Evolutionary conservation across 163 green algal species (phyloP).

Genomic region (Scenedesmus sp.): DNA sequence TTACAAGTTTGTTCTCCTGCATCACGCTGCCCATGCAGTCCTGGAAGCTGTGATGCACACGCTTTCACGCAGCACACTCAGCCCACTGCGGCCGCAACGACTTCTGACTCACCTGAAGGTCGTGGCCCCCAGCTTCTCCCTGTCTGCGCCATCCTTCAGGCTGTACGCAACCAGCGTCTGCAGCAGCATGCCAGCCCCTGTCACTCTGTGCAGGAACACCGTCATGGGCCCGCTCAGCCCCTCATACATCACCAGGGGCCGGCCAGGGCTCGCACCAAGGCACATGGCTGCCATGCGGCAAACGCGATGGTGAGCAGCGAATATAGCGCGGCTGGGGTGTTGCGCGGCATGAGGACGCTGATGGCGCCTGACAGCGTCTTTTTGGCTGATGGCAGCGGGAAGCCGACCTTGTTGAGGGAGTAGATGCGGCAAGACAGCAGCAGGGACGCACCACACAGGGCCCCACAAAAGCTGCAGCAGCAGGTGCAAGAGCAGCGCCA

Average conservation of each 20-base stretch:
- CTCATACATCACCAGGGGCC: constrained; percentile 16
- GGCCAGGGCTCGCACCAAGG: not conserved
- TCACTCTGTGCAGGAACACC: constrained; percentile 34
- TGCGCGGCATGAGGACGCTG: constrained; percentile 37
- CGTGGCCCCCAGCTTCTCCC: constrained; percentile 42
- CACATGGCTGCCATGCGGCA: constrained; percentile 27
- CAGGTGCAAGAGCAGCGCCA: not conserved
- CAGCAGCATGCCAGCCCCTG: constrained; percentile 45
- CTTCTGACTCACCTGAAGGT: constrained; percentile 41
- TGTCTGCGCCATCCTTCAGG: constrained; percentile 54
- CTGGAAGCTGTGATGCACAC: too few relatives aligned
- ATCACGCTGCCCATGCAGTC: too few relatives aligned
- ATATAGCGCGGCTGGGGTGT: constrained; percentile 28
- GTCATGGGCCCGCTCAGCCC: constrained; percentile 38
- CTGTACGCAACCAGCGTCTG: constrained; percentile 46
- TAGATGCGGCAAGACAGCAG: constrained; percentile 48
- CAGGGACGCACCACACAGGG: constrained; percentile 2
- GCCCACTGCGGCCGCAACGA: too few relatives aligned
- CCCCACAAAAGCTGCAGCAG: constrained; percentile 40
- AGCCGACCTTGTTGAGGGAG: constrained; percentile 33
- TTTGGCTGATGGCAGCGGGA: constrained; percentile 13
- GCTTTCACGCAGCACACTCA: too few relatives aligned
- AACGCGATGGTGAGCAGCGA: constrained; percentile 1
- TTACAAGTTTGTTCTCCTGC: too few relatives aligned
- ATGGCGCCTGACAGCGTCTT: constrained; percentile 14